Percentiles rank a stretch among this genome's conserved stretches.
Evolutionary conservation across 164 flowering plant genomes (phyloP).

Genomic region (Cinnamomum micranthum): DNA sequence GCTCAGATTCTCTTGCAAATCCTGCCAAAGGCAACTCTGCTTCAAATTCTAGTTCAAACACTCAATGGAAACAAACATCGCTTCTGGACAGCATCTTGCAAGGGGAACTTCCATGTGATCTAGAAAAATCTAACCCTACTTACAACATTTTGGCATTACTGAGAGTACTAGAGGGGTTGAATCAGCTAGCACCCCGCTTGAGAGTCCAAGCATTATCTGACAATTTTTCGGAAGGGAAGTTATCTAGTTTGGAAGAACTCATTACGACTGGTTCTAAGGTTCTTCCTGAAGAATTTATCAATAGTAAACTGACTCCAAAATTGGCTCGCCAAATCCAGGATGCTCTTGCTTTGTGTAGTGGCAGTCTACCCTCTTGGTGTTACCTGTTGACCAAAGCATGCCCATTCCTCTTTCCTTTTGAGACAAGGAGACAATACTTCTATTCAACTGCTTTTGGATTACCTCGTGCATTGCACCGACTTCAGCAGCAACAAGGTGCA

Average conservation of each 20-base stretch:
- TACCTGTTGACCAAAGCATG: slow-evolving; percentile 94
- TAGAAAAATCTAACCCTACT: slow-evolving; percentile 85
- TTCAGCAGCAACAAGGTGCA: slow-evolving; percentile 95
- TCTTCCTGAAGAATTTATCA: slow-evolving; percentile 67
- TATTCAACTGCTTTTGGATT: slow-evolving; percentile 97
- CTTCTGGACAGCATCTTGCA: slow-evolving; percentile 88
- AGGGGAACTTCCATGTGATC: slow-evolving; percentile 91
- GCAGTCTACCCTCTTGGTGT: slow-evolving; percentile 97
- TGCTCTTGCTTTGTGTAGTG: slow-evolving; percentile 98
- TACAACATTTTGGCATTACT: slow-evolving; percentile 74
- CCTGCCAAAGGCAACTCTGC: slow-evolving; percentile 50
- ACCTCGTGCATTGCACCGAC: slow-evolving; percentile 86
- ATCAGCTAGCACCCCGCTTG: slow-evolving; percentile 86
- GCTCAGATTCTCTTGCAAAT: slow-evolving; percentile 37
- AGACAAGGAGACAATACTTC: slow-evolving; percentile 89
- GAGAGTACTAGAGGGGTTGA: slow-evolving; percentile 85
- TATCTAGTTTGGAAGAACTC: slow-evolving; percentile 49
- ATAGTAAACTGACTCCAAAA: slow-evolving; percentile 90
- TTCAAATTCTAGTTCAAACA: slow-evolving; percentile 43
- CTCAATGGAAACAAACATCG: slow-evolving; percentile 45
- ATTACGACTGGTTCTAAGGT: slow-evolving; percentile 51
- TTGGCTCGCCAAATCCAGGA: slow-evolving; percentile 95
- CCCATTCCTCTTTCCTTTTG: slow-evolving; percentile 96
- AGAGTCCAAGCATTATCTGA: slow-evolving; percentile 61
- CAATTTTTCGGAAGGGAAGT: slow-evolving; percentile 65